Evolutionary conservation across 2,329 filamentous ascomycete species (phyloP), one percentile per base, ranked within the genome.

Genomic region (Colletotrichum tanaceti): DNA sequence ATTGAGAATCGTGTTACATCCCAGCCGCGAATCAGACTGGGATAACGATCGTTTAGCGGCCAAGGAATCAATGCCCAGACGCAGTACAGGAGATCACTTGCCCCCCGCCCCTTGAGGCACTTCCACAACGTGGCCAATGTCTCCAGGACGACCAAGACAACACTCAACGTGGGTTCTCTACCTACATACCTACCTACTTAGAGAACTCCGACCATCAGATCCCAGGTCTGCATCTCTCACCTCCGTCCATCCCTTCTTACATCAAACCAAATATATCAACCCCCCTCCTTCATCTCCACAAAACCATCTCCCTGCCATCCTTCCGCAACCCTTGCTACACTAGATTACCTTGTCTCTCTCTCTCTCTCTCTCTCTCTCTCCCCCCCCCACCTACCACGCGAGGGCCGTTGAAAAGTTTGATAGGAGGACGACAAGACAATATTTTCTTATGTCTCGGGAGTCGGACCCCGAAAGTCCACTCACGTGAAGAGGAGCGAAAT

Each of bases 251-350:
- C 4, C 44, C 44, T 22, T n/a, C n/a, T 20, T 46, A 11, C n/a
- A 46, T 46, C 44, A 22, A 22, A 5, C 44, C 44, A 22, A 22
- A 44, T 10, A 35, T 35, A 35, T 10, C 32, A 10, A 35, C 2
- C 32, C 32, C 32, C 32, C 44, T 11, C 52, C 38, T 24, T 55
- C 52, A 55, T 55, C 32, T 55, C 52, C 52, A 41, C 52, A 55
- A 9, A 9, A 7, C 22, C 22, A 11, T 20, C 20, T 6, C 22
- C n/a, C 32, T 35, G 32, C 10, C 24, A 20, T n/a, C 35, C 52
- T 24, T 22, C 52, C 20, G n/a, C 35, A 39, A 10, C 3, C 9
- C 35, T 10, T 9, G 52, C 52, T n/a, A n/a, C n/a, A n/a, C n/a
- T 24, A 54, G 52, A 54, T 39, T 41, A 18, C 35, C 20, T 16